Percentiles rank a stretch among this genome's conserved stretches.
These are phyloP conservation scores for Geosmithia morbida DNA, from an alignment of 2,329 filamentous ascomycete genomes.

Conservation along the genomic window DNA sequence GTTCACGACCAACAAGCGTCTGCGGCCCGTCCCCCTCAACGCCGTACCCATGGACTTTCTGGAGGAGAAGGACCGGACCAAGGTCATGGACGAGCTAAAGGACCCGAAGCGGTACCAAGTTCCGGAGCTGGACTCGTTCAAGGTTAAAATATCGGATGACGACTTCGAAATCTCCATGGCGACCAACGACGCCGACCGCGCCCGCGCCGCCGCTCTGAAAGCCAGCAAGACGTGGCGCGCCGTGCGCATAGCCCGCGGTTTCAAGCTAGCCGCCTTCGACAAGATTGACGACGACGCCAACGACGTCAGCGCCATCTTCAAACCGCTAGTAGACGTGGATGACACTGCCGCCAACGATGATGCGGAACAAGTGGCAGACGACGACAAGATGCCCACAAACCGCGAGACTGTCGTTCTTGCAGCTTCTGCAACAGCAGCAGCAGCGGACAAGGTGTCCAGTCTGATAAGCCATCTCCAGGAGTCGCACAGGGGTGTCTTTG, in stretches of 20 bases:
- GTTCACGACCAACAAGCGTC: constrained; percentile 54
- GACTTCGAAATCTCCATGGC: constrained; percentile 82
- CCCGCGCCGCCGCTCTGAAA: constrained; percentile 51
- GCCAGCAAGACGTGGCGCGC: constrained; percentile 86
- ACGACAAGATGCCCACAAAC: constrained; percentile 26
- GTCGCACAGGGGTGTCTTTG: constrained; percentile 51
- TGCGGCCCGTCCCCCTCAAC: constrained; percentile 54
- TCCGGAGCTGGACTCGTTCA: constrained; percentile 57
- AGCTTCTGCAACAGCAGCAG: not conserved
- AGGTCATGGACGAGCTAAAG: constrained; percentile 56
- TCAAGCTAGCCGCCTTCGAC: constrained; percentile 66
- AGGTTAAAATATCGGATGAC: constrained; percentile 59
- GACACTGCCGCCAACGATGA: constrained; percentile 13
- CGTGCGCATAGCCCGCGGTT: constrained; percentile 62
- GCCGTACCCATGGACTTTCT: constrained; percentile 70
- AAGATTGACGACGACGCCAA: constrained; percentile 78
- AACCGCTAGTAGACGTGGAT: constrained; percentile 27
- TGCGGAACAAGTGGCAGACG: not conserved
- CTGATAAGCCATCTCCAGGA: constrained; percentile 49
- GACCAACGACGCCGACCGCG: constrained; percentile 42
- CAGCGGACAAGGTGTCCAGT: constrained; percentile 31
- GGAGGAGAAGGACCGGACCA: constrained; percentile 42
- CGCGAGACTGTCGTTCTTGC: constrained; percentile 37
- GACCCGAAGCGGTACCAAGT: constrained; percentile 47
- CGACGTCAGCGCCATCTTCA: constrained; percentile 46